A percentile compares a stretch with the other conserved stretches of the same genome.
phyloP scores from a whole-genome alignment of 495 filamentous ascomycete species.

The Penicilliopsis zonata region DNA sequence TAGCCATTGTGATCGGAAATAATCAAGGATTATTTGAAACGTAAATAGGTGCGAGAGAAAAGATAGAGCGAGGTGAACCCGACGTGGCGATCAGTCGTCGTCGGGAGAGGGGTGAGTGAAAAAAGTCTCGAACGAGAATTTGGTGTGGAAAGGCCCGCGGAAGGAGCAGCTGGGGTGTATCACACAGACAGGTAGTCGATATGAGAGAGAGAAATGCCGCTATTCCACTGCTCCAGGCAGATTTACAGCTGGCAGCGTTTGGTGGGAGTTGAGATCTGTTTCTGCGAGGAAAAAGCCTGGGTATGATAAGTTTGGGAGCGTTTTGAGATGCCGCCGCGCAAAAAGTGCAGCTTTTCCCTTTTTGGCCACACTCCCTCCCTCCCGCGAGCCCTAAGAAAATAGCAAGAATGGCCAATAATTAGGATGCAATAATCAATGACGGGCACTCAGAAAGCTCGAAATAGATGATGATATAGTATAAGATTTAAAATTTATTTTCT shows the following conservation, averaged over 20 bases:
- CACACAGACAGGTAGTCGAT: constrained; percentile 1
- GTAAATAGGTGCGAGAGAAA: constrained; percentile 4
- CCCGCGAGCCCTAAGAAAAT: constrained; percentile 1
- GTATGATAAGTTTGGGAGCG: constrained; percentile 9
- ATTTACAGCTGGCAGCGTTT: constrained; percentile 9
- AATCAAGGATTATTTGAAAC: constrained; percentile 2
- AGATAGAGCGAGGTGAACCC: constrained; percentile 7
- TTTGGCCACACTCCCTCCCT: constrained; percentile 23
- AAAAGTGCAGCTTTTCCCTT: constrained; percentile 26
- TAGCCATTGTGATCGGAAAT: constrained; percentile 22
- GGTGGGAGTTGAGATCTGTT: constrained; percentile 1
- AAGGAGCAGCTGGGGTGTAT: constrained; percentile 17
- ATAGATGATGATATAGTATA: too few species aligned
- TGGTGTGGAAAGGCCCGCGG: constrained; percentile 7
- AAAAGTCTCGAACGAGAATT: constrained; percentile 16
- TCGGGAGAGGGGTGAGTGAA: constrained; percentile 13
- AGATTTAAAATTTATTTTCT: too few species aligned
- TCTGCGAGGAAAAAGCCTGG: constrained; percentile 9
- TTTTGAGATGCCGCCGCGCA: constrained; percentile 19
- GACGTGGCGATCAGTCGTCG: constrained; percentile 9
- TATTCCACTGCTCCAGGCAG: constrained; percentile 35
- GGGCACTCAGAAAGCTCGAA: too few species aligned
- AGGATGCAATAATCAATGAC: background rate
- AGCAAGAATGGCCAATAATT: background rate
- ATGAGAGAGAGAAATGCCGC: constrained; percentile 2